Evolutionary conservation across 208 protist genomes (phyloP).

Genomic region (Acanthamoeba comandoni): DNA sequence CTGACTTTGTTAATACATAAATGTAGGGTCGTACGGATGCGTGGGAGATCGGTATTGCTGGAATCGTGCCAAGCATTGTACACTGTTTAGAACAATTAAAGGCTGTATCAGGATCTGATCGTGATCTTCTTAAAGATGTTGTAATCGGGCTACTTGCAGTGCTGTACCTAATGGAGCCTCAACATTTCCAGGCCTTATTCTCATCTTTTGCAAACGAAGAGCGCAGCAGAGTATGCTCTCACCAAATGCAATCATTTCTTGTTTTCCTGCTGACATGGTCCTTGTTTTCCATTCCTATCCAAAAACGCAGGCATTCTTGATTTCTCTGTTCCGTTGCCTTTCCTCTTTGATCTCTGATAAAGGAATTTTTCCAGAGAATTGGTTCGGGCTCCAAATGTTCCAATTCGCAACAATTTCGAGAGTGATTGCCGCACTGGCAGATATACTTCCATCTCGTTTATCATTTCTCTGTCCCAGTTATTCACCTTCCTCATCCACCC

Average conservation of each 20-base stretch:
- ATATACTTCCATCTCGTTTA: constrained; percentile 53
- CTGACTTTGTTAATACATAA: background rate
- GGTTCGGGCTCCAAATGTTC: constrained; percentile 75
- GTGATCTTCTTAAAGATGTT: background rate
- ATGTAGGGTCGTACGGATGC: constrained; percentile 30
- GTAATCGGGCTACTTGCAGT: constrained; percentile 57
- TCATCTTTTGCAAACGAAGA: constrained; percentile 61
- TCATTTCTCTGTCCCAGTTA: constrained; percentile 8
- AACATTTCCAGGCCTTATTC: constrained; percentile 62
- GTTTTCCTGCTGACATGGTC: background rate
- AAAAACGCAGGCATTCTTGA: constrained; percentile 23
- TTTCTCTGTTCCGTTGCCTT: constrained; percentile 53
- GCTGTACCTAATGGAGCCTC: constrained; percentile 43
- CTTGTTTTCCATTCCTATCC: background rate
- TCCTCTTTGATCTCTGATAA: constrained; percentile 39
- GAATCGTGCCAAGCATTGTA: background rate
- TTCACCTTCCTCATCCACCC: background rate
- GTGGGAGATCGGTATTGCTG: constrained; percentile 53
- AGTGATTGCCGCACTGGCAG: constrained; percentile 41
- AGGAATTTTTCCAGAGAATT: constrained; percentile 63
- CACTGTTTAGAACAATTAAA: too few relatives aligned
- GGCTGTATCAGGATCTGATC: too few relatives aligned
- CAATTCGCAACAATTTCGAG: constrained; percentile 40
- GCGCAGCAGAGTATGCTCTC: constrained; percentile 22
- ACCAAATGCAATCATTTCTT: background rate